Base-by-base conservation (phyloP, 768 basidiomycete species). In the Daedaleopsis nitida region DNA sequence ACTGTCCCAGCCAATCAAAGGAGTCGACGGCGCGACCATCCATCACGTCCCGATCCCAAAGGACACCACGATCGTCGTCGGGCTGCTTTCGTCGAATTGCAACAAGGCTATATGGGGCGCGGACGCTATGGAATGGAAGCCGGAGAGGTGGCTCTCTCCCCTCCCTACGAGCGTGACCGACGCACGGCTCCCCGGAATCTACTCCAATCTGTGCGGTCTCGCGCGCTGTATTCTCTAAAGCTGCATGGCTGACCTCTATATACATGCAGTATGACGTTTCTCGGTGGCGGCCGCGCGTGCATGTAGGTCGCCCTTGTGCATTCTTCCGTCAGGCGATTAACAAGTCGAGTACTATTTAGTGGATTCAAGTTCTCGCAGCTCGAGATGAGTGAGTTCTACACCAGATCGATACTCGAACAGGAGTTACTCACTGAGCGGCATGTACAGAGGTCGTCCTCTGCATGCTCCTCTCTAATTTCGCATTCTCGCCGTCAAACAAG, bases 301-400 rank as follows among this genome's bases (percentile, higher is more conserved):
- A 80, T 82, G 79, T 80, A 52, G 54, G 78, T 73, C 8, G 9
- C 9, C 27, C 11, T 42, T 13, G 3, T 42, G 39, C 11, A 19
- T 3, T 35, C 19, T 34, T 16, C 17, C 2, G 16, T 24, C 9
- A 21, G 14, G n/a, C 13, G 13, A 38, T 5, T 32, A 32, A 32
- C 35, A 1, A 9, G 13, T 17, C 11, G 14, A 17, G 23, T 24
- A 5, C 5, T 23, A 3, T 48, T 27, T 56, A 81, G 80, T 32
- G 83, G 81, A 0, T 82, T 83, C 73, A 82, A 83, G 65, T 83
- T 85, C 71, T 77, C 81, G 1, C 78, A 83, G 60, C 71, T 84
- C 7, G 82, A 83, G 66, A 81, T 82, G 73, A 83, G 82, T 83
- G 65, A 23, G 78, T 72, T 12, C 27, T 7, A 32, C 7, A 32